Base-by-base conservation (phyloP, 768 basidiomycete species). In the Steccherinum ochraceum region DNA sequence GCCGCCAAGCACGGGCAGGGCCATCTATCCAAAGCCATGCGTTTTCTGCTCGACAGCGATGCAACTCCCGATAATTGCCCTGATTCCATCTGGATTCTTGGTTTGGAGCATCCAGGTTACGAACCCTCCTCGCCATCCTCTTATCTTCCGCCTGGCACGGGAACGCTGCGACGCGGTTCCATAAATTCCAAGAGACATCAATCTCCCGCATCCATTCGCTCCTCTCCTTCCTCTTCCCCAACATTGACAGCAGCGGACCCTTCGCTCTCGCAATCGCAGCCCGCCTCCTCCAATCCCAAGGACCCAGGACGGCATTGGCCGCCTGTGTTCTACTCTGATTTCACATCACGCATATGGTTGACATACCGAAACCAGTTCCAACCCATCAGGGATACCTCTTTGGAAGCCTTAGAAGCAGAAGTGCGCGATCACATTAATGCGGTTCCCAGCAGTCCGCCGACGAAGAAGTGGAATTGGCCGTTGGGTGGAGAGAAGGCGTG, bases 1-100 rank as follows among this genome's bases (percentile, higher is more conserved):
- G 85, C 83, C 0, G 85, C 84, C 2, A 84, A 81, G 59, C 80
- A 85, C 58, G 82, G 86, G 40, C 86, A 84, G 58, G 84, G 83
- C 20, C 83, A 86, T 52, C 67, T 89, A 46, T 88, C 89, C 71
- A 88, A 86, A 64, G 89, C 87, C 2, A 81, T 93, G 74, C 76
- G 92, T 42, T 90, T 93, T 68, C 73, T 97, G n/a, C 76, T 95
- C 54, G 94, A 97, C 69, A 81, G 81, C 57, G 94, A 97, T 67
- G 81, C 92, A 16, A 80, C 77, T 2, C 90, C 89, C 1, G 93
- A 96, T 65, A 84, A 78, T 61, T 93, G 83, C 49, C 61, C 76
- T 0, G 89, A 93, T 18, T 79, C 85, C 0, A 95, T 97, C 24
- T 96, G 93, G 93, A 68, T 96, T 1, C 74, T 96, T 20, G 94